Base-by-base conservation (phyloP, 371 early-diverging fungal genomes). In the Mucor saturninus region DNA sequence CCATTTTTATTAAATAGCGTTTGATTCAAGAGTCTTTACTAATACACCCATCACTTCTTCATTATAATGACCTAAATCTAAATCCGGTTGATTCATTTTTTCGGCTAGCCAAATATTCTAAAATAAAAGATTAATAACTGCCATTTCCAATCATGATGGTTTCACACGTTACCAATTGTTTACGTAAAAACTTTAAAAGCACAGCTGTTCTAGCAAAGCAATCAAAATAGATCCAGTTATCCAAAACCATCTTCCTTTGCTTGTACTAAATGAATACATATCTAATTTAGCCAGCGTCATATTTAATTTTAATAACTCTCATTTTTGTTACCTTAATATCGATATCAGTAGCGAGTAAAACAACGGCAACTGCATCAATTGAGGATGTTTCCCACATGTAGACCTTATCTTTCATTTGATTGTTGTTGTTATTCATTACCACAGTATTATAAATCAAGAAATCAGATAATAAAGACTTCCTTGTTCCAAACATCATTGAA, bases 141-240 rank as follows among this genome's bases (percentile, higher is more conserved):
- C 13, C 54, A 9, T 15, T 30, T 35, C 2, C 35, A 5, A 26
- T 14, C 32, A 38, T 26, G 29, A 15, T 26, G 49, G 30, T 11
- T 42, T 35, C 11, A 31, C 9, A 26, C 64, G 61, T 67, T 71
- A 79, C 85, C 76, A 89, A 35, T 55, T 84, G 77, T 29, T 72
- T 68, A 10, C 89, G 79, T 63, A 90, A 65, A 59, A 77, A 80
- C 62, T 87, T 85, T 35, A 90, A 61, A 13, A 88, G 62, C 0
- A 75, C 81, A 6, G 88, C 86, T 7, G 90, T 85, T 58, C 86
- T 77, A 26, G 88, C 89, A 65, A 73, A 81, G 56, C 90, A 90
- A 32, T 80, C 73, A 66, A 85, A 78, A 35, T 80, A 75, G 14
- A 91, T 80, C 88, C 88, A 89, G n/a, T 82, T 63, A 60, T 89